These are phyloP conservation scores for Lithospermum erythrorhizon DNA, from an alignment of 257 asterid genomes.

Conservation along the genomic window DNA sequence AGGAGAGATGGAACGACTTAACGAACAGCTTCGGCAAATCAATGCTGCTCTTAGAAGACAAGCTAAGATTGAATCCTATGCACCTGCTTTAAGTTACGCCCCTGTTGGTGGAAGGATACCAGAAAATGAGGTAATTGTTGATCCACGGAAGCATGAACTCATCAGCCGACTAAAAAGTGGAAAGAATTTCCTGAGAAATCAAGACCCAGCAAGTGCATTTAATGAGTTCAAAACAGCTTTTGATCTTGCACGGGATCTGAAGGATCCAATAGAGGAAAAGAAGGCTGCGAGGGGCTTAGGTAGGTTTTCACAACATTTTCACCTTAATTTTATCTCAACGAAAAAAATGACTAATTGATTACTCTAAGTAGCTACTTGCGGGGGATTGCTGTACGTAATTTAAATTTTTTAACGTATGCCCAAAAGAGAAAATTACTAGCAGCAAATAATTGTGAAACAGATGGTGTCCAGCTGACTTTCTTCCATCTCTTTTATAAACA, in stretches of 20 bases:
- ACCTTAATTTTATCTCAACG: neutral
- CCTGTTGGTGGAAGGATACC: constrained; percentile 69
- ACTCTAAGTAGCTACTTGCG: no score
- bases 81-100: constrained; percentile 88
- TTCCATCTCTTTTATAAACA: constrained; percentile 13
- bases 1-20: constrained; percentile 72
- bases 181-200: constrained; percentile 71
- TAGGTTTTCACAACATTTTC: constrained; percentile 15
- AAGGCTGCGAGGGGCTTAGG: constrained; percentile 99
- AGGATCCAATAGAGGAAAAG: constrained; percentile 82
- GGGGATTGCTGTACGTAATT: neutral
- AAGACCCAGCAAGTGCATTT: constrained; percentile 72
- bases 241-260: constrained; percentile 66
- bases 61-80: constrained; percentile 95
- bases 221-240: constrained; percentile 77
- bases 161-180: constrained; percentile 71
- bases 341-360: no score
- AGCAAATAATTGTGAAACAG: neutral
- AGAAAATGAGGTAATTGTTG: constrained; percentile 79
- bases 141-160: constrained; percentile 69
- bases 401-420: neutral
- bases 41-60: constrained; percentile 88
- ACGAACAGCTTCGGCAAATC: constrained; percentile 94
- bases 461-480: neutral
- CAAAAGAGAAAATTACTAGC: neutral